Evolutionary conservation across 1,284 basidiomycete species (phyloP).

Genomic region (Cryptococcus neoformans): DNA sequence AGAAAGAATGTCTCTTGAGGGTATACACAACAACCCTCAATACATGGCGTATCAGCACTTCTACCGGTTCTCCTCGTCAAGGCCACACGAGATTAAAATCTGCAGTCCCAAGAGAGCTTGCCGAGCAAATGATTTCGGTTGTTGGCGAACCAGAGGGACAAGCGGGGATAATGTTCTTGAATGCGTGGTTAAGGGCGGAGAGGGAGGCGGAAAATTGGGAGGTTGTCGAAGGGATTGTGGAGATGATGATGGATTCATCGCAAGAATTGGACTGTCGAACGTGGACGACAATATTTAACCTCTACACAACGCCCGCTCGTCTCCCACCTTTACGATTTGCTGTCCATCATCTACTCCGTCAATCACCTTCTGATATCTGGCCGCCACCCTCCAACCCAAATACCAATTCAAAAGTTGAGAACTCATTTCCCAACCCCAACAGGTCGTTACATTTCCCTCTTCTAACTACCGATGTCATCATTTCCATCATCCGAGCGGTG

Average conservation of each 20-base stretch:
- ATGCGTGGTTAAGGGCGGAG: slow-evolving; percentile 28
- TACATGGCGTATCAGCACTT: neutral
- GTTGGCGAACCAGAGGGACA: slow-evolving; percentile 3
- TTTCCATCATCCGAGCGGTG: slow-evolving; percentile 7
- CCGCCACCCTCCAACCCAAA: neutral
- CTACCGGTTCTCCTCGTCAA: neutral
- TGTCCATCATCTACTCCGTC: slow-evolving; percentile 4
- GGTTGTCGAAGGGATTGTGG: slow-evolving; percentile 9
- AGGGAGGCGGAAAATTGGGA: slow-evolving; percentile 10
- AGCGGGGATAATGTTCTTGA: slow-evolving; percentile 13
- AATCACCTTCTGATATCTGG: neutral
- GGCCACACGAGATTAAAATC: neutral
- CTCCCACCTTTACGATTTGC: slow-evolving; percentile 2
- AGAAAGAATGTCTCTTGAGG: slow-evolving; percentile 3
- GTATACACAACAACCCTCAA: slow-evolving; percentile 8
- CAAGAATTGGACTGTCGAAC: neutral
- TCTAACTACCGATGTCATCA: slow-evolving; percentile 1
- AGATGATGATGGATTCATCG: slow-evolving; percentile 8
- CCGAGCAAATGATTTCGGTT: slow-evolving; percentile 14
- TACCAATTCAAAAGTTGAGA: neutral
- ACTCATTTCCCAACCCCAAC: neutral
- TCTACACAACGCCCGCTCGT: slow-evolving; percentile 2
- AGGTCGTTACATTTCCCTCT: neutral
- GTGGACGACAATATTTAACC: slow-evolving; percentile 5
- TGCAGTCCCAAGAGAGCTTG: slow-evolving; percentile 14